Conservation (phyloP, 768 basidiomycete genomes). For the Lactarius sp. region DNA sequence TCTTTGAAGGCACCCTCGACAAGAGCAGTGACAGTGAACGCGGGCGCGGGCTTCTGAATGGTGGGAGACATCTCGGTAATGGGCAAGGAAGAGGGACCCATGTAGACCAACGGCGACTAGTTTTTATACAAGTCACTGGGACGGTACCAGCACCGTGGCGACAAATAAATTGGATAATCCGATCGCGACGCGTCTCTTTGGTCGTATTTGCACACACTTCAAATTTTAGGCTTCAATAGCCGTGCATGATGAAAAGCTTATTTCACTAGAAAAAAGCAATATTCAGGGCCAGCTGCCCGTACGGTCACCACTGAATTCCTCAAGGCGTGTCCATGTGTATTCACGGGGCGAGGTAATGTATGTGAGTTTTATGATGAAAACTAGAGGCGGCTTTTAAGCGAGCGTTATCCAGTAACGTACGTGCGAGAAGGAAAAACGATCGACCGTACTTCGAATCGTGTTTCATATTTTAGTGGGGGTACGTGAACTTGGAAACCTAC, state of each 20-base stretch:
- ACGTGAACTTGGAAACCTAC: neutral
- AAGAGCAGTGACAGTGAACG: constrained; percentile 72
- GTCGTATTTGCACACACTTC: neutral
- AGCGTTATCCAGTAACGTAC: neutral
- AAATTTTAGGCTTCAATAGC: neutral
- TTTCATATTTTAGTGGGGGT: neutral
- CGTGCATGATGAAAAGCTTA: neutral
- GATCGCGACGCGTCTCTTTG: constrained; percentile 17
- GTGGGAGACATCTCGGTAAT: constrained; percentile 38
- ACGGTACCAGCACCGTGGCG: neutral
- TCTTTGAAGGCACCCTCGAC: constrained; percentile 74
- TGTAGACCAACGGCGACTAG: neutral
- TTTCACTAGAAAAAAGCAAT: neutral
- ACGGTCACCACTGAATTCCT: neutral
- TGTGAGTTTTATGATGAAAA: neutral
- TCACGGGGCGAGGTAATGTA: neutral
- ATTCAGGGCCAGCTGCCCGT: no score
- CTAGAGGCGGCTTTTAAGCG: neutral
- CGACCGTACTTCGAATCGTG: neutral
- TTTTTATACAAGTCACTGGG: neutral
- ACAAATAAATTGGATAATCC: neutral
- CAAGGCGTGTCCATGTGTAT: neutral
- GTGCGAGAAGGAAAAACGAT: neutral
- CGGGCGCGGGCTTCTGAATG: constrained; percentile 80
- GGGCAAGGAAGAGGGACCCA: neutral